A percentile compares a stretch with the other conserved stretches of the same genome.
These are phyloP conservation scores for Narthecium ossifragum DNA, from an alignment of 106 monocot species.

Conservation along the genomic window DNA sequence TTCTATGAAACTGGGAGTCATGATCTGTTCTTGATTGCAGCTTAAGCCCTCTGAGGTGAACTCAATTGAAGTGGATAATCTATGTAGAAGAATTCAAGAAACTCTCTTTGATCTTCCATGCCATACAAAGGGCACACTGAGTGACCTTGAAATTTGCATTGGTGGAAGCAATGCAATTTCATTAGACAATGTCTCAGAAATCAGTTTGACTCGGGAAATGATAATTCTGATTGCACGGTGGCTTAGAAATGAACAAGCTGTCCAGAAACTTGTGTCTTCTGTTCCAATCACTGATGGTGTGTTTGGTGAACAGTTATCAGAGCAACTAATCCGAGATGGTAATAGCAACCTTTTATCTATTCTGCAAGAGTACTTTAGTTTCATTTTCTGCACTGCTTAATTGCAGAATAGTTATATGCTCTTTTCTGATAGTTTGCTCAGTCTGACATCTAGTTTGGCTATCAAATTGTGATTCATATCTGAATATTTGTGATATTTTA, in stretches of 20 bases:
- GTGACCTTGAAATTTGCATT: constrained; percentile 80
- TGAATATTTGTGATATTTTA: too few species aligned
- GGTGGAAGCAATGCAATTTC: constrained; percentile 33
- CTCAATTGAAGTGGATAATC: constrained; percentile 38
- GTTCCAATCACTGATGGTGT: constrained; percentile 30
- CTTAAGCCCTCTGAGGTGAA: constrained; percentile 63
- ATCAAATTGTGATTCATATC: too few species aligned
- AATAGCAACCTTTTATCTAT: constrained; percentile 10
- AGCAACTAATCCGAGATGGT: constrained; percentile 87
- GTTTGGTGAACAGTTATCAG: constrained; percentile 73
- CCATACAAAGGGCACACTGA: constrained; percentile 42
- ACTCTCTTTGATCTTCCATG: constrained; percentile 47
- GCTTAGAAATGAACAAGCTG: constrained; percentile 57
- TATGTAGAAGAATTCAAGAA: constrained; percentile 74
- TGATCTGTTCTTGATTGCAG: constrained; percentile 27
- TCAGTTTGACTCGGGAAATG: constrained; percentile 72
- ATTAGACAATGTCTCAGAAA: constrained; percentile 54
- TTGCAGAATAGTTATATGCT: too few species aligned
- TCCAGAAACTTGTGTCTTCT: constrained; percentile 42
- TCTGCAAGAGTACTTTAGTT: background rate
- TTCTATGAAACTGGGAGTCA: background rate
- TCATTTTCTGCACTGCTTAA: background rate
- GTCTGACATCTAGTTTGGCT: too few species aligned
- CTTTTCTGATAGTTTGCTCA: too few species aligned
- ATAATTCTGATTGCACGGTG: constrained; percentile 38